Conservation (phyloP, 306 rosid species). For the Geum urbanum region DNA sequence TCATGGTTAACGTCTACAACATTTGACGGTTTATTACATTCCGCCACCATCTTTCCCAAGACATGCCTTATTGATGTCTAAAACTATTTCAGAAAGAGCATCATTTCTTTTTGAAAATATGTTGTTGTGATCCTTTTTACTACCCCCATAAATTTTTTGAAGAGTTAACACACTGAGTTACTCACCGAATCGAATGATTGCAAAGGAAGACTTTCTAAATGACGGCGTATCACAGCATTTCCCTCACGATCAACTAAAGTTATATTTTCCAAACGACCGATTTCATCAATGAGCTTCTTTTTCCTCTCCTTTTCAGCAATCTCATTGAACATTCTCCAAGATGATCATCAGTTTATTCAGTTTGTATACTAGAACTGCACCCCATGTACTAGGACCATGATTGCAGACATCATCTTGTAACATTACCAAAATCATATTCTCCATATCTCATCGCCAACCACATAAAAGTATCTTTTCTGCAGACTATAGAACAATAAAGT, state of each 20-base stretch:
- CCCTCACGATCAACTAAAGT: conserved; percentile 80
- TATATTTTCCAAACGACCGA: conserved; percentile 64
- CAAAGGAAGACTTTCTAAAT: conserved; percentile 88
- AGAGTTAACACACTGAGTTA: conserved; percentile 17
- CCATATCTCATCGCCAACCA: conserved; percentile 98
- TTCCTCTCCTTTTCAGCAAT: conserved; percentile 83
- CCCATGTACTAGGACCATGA: conserved; percentile 30
- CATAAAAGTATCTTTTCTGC: conserved; percentile 78
- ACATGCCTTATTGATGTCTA: conserved; percentile 14
- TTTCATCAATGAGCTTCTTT: conserved; percentile 72
- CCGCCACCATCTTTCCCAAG: conserved; percentile 1
- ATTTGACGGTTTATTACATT: neutral
- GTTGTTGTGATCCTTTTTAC: neutral
- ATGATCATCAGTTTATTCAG: conserved; percentile 11
- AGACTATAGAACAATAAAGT: conserved; percentile 65
- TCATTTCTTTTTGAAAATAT: neutral
- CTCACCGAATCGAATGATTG: conserved; percentile 89
- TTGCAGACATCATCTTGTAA: conserved; percentile 29
- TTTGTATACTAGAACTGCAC: conserved; percentile 26
- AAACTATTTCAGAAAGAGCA: conserved; percentile 1
- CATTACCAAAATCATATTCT: conserved; percentile 91
- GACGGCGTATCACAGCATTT: conserved; percentile 88
- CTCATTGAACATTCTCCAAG: conserved; percentile 66
- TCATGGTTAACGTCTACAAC: conserved; percentile 3
- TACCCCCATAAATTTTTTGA: neutral